Percentiles rank a stretch among this genome's conserved stretches.
phyloP scores from a whole-genome alignment of 768 basidiomycete species.

The Gymnopilus dilepis region DNA sequence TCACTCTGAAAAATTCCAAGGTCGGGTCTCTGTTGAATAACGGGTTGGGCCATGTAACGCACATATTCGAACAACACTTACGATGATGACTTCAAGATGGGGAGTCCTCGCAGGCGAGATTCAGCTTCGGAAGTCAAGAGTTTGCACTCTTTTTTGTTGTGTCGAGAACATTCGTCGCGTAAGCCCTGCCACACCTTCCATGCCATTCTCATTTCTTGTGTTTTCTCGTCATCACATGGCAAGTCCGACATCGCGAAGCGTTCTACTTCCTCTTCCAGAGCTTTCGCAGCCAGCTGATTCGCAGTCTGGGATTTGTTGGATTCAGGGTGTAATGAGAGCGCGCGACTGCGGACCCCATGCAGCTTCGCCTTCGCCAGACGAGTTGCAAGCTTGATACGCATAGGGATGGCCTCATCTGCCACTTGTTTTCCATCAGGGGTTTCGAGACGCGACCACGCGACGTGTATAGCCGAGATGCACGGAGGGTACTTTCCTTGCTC shows the following conservation, averaged over 20 bases:
- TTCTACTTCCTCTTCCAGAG: conserved; percentile 15
- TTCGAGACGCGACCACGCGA: conserved; percentile 15
- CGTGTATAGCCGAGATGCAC: conserved; percentile 13
- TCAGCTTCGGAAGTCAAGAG: conserved; percentile 8
- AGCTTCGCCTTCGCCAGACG: conserved; percentile 23
- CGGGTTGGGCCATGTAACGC: too few relatives aligned
- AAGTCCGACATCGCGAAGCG: not conserved
- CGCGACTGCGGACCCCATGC: conserved; percentile 7
- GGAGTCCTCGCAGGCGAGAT: conserved; percentile 19
- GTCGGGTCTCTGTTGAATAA: conserved; percentile 24
- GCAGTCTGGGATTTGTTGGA: not conserved
- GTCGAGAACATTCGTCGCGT: conserved; percentile 13
- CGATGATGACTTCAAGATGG: conserved; percentile 22
- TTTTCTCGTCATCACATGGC: conserved; percentile 6
- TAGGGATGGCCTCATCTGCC: not conserved
- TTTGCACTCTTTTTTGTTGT: conserved; percentile 19
- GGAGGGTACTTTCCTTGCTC: conserved; percentile 24
- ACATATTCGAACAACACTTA: conserved; percentile 7
- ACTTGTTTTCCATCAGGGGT: not conserved
- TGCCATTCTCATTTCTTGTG: conserved; percentile 18
- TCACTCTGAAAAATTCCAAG: conserved; percentile 26
- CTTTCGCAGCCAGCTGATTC: not conserved
- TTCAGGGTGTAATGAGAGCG: conserved; percentile 10
- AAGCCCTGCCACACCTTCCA: conserved; percentile 21
- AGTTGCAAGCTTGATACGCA: conserved; percentile 23